Percentiles rank a stretch among this genome's conserved stretches.
Evolutionary conservation across 805 yeast species (phyloP).

Genomic region (Cyberlindnera xishuangbannaensis): DNA sequence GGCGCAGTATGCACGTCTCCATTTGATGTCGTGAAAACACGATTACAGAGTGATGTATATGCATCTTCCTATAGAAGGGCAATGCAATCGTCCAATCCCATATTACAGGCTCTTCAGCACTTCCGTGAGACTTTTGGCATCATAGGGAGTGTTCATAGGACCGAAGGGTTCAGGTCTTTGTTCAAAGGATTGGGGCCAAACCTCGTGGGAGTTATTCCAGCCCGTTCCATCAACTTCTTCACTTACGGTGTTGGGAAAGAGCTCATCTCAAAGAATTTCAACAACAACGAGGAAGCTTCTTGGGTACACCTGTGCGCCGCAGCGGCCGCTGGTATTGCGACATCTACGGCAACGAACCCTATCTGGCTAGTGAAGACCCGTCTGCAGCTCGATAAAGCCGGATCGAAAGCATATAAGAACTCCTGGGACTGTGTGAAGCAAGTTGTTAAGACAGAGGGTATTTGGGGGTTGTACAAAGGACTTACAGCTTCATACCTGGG

Average conservation of each 20-base stretch:
- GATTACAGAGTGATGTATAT: conserved; percentile 87
- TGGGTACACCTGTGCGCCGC: conserved; percentile 86
- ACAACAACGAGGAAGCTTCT: conserved; percentile 72
- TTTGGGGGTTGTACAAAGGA: conserved; percentile 80
- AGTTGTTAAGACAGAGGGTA: conserved; percentile 71
- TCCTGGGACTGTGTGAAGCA: conserved; percentile 78
- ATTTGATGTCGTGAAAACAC: conserved; percentile 90
- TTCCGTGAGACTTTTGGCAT: conserved; percentile 78
- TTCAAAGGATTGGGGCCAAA: conserved; percentile 97
- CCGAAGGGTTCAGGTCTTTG: conserved; percentile 81
- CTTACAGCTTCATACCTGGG: conserved; percentile 92
- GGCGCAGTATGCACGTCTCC: conserved; percentile 96
- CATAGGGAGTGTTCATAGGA: conserved; percentile 55
- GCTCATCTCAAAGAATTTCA: conserved; percentile 55
- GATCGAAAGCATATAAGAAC: conserved; percentile 63
- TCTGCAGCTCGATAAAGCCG: conserved; percentile 79
- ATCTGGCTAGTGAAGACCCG: conserved; percentile 96
- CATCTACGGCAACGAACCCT: conserved; percentile 96
- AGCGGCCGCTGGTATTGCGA: conserved; percentile 85
- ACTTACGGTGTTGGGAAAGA: conserved; percentile 95
- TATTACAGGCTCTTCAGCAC: conserved; percentile 56
- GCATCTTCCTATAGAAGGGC: conserved; percentile 42
- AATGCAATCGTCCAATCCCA: conserved; percentile 26
- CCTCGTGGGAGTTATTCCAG: conserved; percentile 95
- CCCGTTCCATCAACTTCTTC: conserved; percentile 93